Base-by-base conservation (phyloP, 108 stramenopile genomes). In the Epipyxis sp. region DNA sequence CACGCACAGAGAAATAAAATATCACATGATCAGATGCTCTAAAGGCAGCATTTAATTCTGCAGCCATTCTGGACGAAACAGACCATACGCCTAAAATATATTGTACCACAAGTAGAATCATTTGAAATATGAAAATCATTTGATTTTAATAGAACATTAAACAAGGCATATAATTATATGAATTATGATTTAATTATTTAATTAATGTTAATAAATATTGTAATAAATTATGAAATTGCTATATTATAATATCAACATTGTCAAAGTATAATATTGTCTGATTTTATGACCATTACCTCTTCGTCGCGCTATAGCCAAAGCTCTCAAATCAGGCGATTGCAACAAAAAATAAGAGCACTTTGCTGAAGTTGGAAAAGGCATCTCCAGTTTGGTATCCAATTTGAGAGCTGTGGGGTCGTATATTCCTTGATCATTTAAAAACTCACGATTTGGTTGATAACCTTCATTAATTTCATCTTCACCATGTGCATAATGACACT, bases 401-500 rank as follows among this genome's bases (percentile, higher is more conserved):
- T 6, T 6, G 20, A 37, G 41, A 6, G n/a, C 25, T 34, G 50
- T 46, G n/a, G 71, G 71, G 25, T 74, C 71, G 50, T 74, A 39
- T 10, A 65, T 65, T 16, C 34, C 71, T 6, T 6, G 41, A 37
- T 74, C 71, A 34, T 27, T 6, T 6, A 54, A 42, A 20, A 57
- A 74, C 50, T 74, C 71, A 6, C 30, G 30, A 29, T 35, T 65
- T 6, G 61, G 27, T 32, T 65, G 61, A 25, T 13, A 35, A 6
- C 71, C 71, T 37, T 74, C 32, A 34, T 74, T 74, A 34, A 74
- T 46, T 3, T 74, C 71, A 29, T 46, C 71, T 42, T 74, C 71
- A 27, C 71, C 71, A 25, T 74, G 71, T 32, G 71, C 71, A 74
- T 34, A 74, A 25, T 34, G 25, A 74, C 71, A 74, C 6, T 37